A percentile compares a stretch with the other conserved stretches of the same genome.
phyloP scores from a whole-genome alignment of 1,284 basidiomycete species.

The Mycosarcoma maydis region DNA sequence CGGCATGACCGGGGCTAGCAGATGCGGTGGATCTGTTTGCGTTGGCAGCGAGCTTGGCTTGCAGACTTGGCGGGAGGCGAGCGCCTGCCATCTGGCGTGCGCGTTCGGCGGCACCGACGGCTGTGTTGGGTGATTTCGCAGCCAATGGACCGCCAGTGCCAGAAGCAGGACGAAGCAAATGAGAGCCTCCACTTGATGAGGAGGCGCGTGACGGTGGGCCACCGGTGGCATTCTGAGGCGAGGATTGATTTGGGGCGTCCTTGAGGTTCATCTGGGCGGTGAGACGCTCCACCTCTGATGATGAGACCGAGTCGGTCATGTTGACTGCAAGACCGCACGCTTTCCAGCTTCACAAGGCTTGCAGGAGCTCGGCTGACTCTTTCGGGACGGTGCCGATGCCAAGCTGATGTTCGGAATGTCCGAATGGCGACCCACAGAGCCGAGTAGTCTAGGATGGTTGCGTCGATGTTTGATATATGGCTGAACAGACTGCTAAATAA shows the following conservation, averaged over 20 bases:
- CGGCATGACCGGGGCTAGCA: slow-evolving; percentile 13
- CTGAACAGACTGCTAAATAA: too few relatives aligned
- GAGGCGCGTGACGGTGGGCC: slow-evolving; percentile 29
- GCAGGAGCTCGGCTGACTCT: not conserved
- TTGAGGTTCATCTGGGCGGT: slow-evolving; percentile 43
- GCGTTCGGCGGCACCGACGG: slow-evolving; percentile 51
- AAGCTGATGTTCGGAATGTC: not conserved
- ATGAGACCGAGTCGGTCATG: slow-evolving; percentile 31
- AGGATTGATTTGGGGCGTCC: too few relatives aligned
- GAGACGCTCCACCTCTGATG: slow-evolving; percentile 36
- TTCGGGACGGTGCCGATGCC: not conserved
- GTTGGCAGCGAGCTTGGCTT: slow-evolving; percentile 86
- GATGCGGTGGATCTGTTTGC: slow-evolving; percentile 40
- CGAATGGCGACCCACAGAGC: not conserved
- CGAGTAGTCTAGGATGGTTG: too few relatives aligned
- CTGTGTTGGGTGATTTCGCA: slow-evolving; percentile 21
- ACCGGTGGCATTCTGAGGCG: slow-evolving; percentile 32
- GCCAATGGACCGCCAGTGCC: slow-evolving; percentile 20
- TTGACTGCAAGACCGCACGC: not conserved
- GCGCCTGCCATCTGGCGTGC: slow-evolving; percentile 57
- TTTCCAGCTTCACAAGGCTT: not conserved
- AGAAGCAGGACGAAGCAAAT: slow-evolving; percentile 14
- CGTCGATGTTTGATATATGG: too few relatives aligned
- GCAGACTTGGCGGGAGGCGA: slow-evolving; percentile 78
- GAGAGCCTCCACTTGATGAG: slow-evolving; percentile 3